phyloP scores from a whole-genome alignment of 768 basidiomycete species.

The Kondoa subrosea region DNA sequence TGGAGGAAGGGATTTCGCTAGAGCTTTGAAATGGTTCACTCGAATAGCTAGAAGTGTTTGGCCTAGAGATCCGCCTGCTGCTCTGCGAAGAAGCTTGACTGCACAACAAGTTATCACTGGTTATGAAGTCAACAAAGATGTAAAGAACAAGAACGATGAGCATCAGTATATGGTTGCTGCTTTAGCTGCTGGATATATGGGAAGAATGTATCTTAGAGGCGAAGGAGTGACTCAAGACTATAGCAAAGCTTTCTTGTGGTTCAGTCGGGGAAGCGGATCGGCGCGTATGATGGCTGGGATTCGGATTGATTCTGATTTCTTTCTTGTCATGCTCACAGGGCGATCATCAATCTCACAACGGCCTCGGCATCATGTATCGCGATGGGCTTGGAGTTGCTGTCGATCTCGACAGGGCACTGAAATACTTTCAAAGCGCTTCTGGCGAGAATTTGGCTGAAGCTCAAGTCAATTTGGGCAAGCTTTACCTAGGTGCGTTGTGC shows the following conservation, averaged over 20 bases:
- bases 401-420: constrained; percentile 49
- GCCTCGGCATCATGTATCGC: constrained; percentile 75
- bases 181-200: constrained; percentile 69
- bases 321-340: constrained; percentile 33
- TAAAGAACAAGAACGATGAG: constrained; percentile 28
- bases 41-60: constrained; percentile 68
- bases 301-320: background rate
- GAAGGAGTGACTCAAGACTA: constrained; percentile 67
- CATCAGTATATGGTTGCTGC: constrained; percentile 47
- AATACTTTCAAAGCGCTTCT: constrained; percentile 60
- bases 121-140: constrained; percentile 30
- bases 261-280: constrained; percentile 46
- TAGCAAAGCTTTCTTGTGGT: constrained; percentile 68
- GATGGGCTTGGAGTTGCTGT: constrained; percentile 61
- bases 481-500: constrained; percentile 35
- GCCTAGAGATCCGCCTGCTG: constrained; percentile 54
- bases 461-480: constrained; percentile 72
- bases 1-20: constrained; percentile 58
- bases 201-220: constrained; percentile 82
- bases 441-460: constrained; percentile 81
- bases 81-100: constrained; percentile 31
- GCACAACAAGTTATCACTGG: constrained; percentile 16
- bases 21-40: constrained; percentile 68
- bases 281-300: no score
- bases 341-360: constrained; percentile 78